Evolutionary conservation across 495 filamentous ascomycete species (phyloP).

Genomic region (Chaetomium cochliodes): DNA sequence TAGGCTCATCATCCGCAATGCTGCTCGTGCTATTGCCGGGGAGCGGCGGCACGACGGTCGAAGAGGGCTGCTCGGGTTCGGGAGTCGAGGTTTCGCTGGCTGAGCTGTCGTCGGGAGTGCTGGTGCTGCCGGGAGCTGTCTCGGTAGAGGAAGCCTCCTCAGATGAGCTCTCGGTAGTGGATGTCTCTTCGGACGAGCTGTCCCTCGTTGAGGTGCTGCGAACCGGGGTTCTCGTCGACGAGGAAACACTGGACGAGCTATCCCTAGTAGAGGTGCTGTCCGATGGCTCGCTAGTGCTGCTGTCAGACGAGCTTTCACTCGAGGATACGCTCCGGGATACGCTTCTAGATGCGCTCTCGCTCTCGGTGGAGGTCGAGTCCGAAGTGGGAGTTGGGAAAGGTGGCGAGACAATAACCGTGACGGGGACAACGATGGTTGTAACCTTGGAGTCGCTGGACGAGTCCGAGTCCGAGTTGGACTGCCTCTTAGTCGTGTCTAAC

Average conservation of each 20-base stretch:
- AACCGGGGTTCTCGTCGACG: not conserved
- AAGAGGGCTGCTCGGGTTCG: not conserved
- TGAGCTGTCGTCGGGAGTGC: not conserved
- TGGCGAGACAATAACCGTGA: slow-evolving; percentile 31
- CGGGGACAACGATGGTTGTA: slow-evolving; percentile 32
- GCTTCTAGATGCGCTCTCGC: not conserved
- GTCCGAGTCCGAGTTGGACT: slow-evolving; percentile 18
- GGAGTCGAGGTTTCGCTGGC: not conserved
- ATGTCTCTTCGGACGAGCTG: not conserved
- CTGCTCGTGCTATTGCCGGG: not conserved
- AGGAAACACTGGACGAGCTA: not conserved
- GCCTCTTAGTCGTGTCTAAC: slow-evolving; percentile 34
- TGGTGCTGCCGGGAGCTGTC: slow-evolving; percentile 8
- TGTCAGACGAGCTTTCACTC: slow-evolving; percentile 1
- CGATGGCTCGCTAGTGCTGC: too few relatives aligned
- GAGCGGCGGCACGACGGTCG: not conserved
- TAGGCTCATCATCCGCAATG: not conserved
- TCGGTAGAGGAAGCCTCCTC: slow-evolving; percentile 8
- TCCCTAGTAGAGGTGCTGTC: too few relatives aligned
- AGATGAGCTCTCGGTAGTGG: not conserved
- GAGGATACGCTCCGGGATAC: slow-evolving; percentile 6
- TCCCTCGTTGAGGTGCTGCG: not conserved
- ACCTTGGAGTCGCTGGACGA: slow-evolving; percentile 16
- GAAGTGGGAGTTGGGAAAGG: slow-evolving; percentile 8
- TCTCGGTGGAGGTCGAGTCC: slow-evolving; percentile 3